Evolutionary conservation across 441 rosid genomes (phyloP).

Genomic region (Erysimum cheiri): DNA sequence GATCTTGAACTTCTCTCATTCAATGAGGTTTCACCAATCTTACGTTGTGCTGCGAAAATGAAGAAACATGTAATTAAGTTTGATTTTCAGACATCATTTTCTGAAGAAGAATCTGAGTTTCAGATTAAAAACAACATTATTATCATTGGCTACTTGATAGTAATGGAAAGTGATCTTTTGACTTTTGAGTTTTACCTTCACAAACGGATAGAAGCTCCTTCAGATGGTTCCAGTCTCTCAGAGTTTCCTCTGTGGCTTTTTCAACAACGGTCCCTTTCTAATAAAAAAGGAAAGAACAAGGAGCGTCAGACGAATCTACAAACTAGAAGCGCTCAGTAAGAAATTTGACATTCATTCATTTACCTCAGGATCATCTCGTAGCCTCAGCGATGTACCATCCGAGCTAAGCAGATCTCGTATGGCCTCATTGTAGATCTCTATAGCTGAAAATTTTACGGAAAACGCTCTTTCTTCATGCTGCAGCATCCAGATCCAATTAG

Average conservation of each 20-base stretch:
- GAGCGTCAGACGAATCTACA: slow-evolving; percentile 17
- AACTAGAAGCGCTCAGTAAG: background rate
- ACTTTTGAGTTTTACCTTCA: slow-evolving; percentile 58
- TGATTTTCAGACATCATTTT: background rate
- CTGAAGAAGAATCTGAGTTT: background rate
- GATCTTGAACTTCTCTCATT: slow-evolving; percentile 85
- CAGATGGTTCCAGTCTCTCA: slow-evolving; percentile 77
- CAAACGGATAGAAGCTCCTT: slow-evolving; percentile 73
- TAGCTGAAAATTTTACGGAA: slow-evolving; percentile 80
- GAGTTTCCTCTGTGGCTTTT: slow-evolving; percentile 78
- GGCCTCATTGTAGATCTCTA: slow-evolving; percentile 97
- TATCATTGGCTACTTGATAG: slow-evolving; percentile 14
- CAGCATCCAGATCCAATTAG: slow-evolving; percentile 26
- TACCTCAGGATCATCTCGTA: slow-evolving; percentile 91
- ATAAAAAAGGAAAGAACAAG: slow-evolving; percentile 29
- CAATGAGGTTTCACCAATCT: slow-evolving; percentile 71
- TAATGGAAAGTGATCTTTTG: background rate
- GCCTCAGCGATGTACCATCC: slow-evolving; percentile 70
- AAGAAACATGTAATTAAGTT: background rate
- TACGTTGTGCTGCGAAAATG: slow-evolving; percentile 65
- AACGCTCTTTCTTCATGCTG: slow-evolving; percentile 94
- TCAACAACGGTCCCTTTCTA: slow-evolving; percentile 93
- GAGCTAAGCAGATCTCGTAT: slow-evolving; percentile 79
- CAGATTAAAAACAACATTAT: slow-evolving; percentile 14
- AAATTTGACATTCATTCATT: slow-evolving; percentile 30